Conservation (phyloP, 345 rosid species). For the Triadica sebifera region DNA sequence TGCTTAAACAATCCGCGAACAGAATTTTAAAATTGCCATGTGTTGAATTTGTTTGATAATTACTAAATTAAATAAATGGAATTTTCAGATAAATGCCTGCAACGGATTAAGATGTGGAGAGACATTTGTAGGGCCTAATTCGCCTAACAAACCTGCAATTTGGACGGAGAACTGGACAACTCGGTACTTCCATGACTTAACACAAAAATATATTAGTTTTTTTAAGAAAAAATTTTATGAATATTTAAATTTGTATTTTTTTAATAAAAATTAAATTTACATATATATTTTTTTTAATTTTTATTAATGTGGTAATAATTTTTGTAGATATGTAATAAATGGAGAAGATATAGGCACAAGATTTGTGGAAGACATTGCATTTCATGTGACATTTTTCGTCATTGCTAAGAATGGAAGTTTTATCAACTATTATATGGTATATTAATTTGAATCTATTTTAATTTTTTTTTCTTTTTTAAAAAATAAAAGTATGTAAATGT, state of each 20-base stretch:
- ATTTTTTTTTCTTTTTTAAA: no score
- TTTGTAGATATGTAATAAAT: conserved; percentile 50
- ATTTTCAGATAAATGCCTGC: conserved; percentile 69
- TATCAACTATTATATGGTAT: conserved; percentile 89
- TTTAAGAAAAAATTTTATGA: no score
- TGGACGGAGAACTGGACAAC: conserved; percentile 97
- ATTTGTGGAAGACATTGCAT: conserved; percentile 74
- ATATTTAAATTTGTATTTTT: no score
- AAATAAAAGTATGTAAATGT: neutral
- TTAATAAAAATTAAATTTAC: no score
- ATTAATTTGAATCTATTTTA: neutral
- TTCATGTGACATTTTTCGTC: conserved; percentile 64
- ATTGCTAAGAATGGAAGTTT: conserved; percentile 74
- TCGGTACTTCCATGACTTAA: conserved; percentile 33
- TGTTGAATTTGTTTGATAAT: no score
- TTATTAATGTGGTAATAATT: neutral
- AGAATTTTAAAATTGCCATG: no score
- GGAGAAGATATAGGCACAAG: conserved; percentile 51
- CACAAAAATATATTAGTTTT: no score
- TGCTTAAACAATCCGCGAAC: no score
- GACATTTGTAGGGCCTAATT: conserved; percentile 76
- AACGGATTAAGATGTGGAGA: conserved; percentile 81
- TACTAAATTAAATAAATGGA: neutral
- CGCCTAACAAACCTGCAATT: conserved; percentile 72
- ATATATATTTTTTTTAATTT: neutral